Conservation (phyloP, 1,284 basidiomycete species). For the Lentinula novae-zelandiae region DNA sequence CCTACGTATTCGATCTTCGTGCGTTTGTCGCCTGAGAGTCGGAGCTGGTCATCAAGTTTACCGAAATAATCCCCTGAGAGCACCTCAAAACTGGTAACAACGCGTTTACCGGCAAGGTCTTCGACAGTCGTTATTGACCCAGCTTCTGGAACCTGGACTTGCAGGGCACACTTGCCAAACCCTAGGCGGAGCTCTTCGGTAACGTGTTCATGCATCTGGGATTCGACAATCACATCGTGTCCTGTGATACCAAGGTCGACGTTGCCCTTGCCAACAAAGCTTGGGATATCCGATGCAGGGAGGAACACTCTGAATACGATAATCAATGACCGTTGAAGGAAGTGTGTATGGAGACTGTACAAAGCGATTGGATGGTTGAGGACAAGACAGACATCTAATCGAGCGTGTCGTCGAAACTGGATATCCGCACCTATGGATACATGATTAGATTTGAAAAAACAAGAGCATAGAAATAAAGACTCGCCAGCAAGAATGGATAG, state of each 20-base stretch:
- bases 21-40: constrained; percentile 43
- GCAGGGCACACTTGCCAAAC: constrained; percentile 93
- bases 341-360: constrained; percentile 34
- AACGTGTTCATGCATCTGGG: constrained; percentile 74
- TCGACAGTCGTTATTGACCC: constrained; percentile 71
- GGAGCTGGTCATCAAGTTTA: constrained; percentile 61
- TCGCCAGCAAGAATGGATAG: constrained; percentile 79
- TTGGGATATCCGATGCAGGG: constrained; percentile 96
- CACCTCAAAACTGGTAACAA: constrained; percentile 94
- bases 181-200: constrained; percentile 83
- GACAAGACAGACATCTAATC: constrained; percentile 90
- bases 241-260: constrained; percentile 94
- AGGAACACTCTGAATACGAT: constrained; percentile 80
- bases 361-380: constrained; percentile 93
- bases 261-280: constrained; percentile 97
- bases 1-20: constrained; percentile 96
- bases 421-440: constrained; percentile 81
- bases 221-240: constrained; percentile 95
- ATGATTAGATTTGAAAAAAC: constrained; percentile 3
- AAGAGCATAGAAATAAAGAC: constrained; percentile 16
- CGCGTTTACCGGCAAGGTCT: constrained; percentile 84
- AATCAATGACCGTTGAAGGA: neutral
- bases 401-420: constrained; percentile 86
- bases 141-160: constrained; percentile 86
- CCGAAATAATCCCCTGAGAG: constrained; percentile 81